phyloP scores from a whole-genome alignment of 345 rosid species.

The Aurinia saxatilis region DNA sequence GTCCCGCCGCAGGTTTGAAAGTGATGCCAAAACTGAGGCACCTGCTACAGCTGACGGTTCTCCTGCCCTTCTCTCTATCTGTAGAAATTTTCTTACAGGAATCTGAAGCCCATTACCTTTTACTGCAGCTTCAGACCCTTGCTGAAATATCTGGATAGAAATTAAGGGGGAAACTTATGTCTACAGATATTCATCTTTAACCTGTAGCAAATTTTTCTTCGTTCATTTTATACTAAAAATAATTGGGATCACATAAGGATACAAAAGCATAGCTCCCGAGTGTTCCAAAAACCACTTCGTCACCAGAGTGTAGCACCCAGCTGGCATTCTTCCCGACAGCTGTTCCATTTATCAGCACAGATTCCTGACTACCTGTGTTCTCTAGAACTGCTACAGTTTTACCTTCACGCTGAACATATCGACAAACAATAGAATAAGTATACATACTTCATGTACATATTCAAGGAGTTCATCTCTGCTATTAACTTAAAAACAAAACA shows the following conservation, averaged over 20 bases:
- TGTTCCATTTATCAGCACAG: conserved; percentile 56
- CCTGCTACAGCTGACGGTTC: conserved; percentile 73
- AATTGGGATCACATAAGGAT: conserved; percentile 42
- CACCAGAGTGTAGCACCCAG: conserved; percentile 57
- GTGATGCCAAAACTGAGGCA: conserved; percentile 68
- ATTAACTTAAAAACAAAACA: conserved; percentile 18
- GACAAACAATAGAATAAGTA: conserved; percentile 52
- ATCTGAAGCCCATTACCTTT: conserved; percentile 48
- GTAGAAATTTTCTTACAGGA: conserved; percentile 43
- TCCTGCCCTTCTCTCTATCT: conserved; percentile 56
- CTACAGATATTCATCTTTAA: background rate
- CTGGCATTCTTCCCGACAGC: conserved; percentile 40
- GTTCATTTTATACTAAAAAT: background rate
- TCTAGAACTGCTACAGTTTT: conserved; percentile 54
- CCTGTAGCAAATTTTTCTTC: background rate
- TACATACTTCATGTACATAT: conserved; percentile 47
- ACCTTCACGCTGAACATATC: conserved; percentile 78
- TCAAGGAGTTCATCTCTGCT: conserved; percentile 51
- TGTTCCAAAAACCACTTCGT: conserved; percentile 64
- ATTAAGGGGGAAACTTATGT: conserved; percentile 2
- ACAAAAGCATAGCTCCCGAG: conserved; percentile 67
- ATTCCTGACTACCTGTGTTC: conserved; percentile 63
- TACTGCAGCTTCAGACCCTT: conserved; percentile 40
- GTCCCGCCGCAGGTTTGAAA: conserved; percentile 55
- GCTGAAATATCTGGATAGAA: conserved; percentile 65